Conservation (phyloP, 495 filamentous ascomycete species). For the Aspergillus mulundensis region DNA sequence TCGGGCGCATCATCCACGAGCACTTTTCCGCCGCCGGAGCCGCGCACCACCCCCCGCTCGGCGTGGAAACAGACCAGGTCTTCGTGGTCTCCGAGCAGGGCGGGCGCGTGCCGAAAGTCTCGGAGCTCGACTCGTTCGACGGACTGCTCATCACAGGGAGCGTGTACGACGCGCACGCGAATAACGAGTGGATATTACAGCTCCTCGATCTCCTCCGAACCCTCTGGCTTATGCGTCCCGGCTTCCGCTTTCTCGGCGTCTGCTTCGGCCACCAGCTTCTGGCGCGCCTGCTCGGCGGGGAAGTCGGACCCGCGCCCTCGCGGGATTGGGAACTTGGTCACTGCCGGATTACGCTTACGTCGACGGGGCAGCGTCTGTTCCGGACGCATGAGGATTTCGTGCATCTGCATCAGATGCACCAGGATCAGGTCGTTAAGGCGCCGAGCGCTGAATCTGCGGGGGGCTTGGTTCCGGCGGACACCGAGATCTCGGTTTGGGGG, state of each 20-base stretch:
- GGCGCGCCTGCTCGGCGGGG: conserved; percentile 49
- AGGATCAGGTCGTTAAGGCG: conserved; percentile 15
- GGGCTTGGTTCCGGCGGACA: conserved; percentile 8
- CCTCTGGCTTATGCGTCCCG: conserved; percentile 17
- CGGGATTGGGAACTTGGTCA: conserved; percentile 24
- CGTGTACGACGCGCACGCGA: conserved; percentile 20
- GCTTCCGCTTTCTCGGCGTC: conserved; percentile 54
- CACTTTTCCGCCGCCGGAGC: conserved; percentile 17
- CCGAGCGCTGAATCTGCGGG: conserved; percentile 17
- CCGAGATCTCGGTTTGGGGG: conserved; percentile 17
- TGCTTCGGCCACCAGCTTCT: conserved; percentile 89
- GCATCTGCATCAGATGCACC: conserved; percentile 23
- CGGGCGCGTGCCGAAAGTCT: conserved; percentile 11
- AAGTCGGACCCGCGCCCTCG: conserved; percentile 50
- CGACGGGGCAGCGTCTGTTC: conserved; percentile 19
- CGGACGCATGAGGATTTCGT: conserved; percentile 10
- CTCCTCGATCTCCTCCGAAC: conserved; percentile 15
- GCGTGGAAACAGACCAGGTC: conserved; percentile 20
- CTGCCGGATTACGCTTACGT: conserved; percentile 16
- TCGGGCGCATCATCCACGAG: conserved; percentile 17
- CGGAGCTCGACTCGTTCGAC: conserved; percentile 19
- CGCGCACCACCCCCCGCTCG: conserved; percentile 20
- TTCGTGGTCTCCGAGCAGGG: conserved; percentile 21
- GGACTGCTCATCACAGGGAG: conserved; percentile 22
- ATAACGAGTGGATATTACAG: conserved; percentile 19